Conservation (phyloP, 768 basidiomycete species). For the Russula griseocarnosa region DNA sequence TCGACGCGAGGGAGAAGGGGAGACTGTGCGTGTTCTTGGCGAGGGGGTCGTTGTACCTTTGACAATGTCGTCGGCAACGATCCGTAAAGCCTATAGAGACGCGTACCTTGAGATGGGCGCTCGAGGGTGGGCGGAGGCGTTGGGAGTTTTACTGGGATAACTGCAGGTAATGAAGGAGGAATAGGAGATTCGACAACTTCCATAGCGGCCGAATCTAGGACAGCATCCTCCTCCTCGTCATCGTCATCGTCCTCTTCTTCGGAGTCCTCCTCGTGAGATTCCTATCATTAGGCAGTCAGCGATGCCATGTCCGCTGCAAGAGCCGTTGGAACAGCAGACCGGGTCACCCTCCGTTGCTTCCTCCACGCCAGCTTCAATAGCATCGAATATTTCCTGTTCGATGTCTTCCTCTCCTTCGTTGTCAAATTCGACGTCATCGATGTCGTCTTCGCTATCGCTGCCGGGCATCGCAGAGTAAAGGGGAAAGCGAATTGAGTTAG, state of each 20-base stretch:
- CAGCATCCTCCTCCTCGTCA: constrained; percentile 51
- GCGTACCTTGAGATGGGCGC: constrained; percentile 15
- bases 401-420: constrained; percentile 27
- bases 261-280: constrained; percentile 31
- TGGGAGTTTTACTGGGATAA: constrained; percentile 33
- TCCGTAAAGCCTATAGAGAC: background rate
- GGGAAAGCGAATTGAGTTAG: constrained; percentile 32
- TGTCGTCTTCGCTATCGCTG: constrained; percentile 48
- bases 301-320: background rate
- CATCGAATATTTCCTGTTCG: constrained; percentile 47
- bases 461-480: constrained; percentile 43
- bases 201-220: constrained; percentile 37
- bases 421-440: constrained; percentile 44
- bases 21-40: constrained; percentile 43
- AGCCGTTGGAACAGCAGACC: constrained; percentile 40
- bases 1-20: constrained; percentile 51
- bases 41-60: constrained; percentile 38
- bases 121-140: constrained; percentile 31
- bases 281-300: constrained; percentile 14
- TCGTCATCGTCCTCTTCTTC: constrained; percentile 39
- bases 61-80: background rate
- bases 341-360: constrained; percentile 70
- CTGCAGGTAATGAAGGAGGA: constrained; percentile 33
- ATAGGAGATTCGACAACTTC: constrained; percentile 38
- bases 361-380: constrained; percentile 47